Evolutionary conservation across 768 basidiomycete genomes (phyloP).

Genomic region (Boletus pseudo-olivaceus): DNA sequence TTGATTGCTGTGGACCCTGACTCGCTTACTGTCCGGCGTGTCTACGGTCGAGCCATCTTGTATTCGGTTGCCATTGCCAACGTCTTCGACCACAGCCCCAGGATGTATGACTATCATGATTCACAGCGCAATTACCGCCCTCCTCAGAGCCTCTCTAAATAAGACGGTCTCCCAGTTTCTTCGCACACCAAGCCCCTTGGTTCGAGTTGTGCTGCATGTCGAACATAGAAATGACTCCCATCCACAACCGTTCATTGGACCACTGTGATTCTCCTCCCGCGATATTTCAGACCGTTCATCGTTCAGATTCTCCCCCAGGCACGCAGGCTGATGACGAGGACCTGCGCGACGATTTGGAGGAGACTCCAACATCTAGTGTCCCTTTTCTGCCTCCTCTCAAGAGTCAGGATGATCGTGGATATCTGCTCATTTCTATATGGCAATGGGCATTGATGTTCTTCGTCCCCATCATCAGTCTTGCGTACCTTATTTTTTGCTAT

Average conservation of each 20-base stretch:
- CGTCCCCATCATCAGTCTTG: not conserved
- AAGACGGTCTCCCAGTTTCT: not conserved
- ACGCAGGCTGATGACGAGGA: not conserved
- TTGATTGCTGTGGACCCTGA: no score
- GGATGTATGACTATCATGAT: no score
- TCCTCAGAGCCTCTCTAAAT: not conserved
- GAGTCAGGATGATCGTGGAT: not conserved
- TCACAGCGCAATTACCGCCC: not conserved
- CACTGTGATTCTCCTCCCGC: not conserved
- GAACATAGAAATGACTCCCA: not conserved
- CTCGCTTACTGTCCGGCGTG: no score
- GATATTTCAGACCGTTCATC: not conserved
- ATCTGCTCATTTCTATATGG: not conserved
- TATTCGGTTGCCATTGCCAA: no score
- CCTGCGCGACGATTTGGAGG: not conserved
- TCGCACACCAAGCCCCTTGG: not conserved
- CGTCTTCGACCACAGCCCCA: no score
- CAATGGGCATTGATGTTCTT: conserved; percentile 6
- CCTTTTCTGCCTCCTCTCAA: not conserved
- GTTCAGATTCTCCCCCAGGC: not conserved
- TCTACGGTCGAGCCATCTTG: no score
- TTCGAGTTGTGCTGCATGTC: conserved; percentile 1
- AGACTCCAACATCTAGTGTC: not conserved
- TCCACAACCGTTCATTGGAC: not conserved
- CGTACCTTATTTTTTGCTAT: conserved; percentile 17